Base-by-base conservation (phyloP, 371 early-diverging fungal genomes). In the Catenaria anguillulae region DNA sequence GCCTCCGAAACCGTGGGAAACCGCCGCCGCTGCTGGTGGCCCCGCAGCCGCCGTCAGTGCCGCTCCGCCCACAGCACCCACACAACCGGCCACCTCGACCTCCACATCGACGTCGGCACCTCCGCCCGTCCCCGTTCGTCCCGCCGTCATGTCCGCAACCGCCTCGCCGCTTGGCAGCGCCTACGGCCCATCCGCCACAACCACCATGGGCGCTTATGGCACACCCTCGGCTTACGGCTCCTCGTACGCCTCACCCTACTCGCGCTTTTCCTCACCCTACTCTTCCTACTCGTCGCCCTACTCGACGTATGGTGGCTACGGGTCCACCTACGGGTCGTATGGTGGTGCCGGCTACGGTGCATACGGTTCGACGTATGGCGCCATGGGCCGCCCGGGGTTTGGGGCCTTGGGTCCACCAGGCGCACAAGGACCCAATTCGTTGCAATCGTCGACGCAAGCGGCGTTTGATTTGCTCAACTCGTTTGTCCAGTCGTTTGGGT, bases 1-100 rank as follows among this genome's bases (percentile, higher is more conserved):
- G 46, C 95, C 95, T 58, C 89, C 92, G 66, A 94, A 94, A 67
- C 95, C 95, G 45, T 94, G 95, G 95, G 95, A 94, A 72, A 70
- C 64, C 67, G 62, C 68, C 63, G 45, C 58, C 65, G 34, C 67
- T 55, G 62, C 73, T 59, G 42, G 75, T 13, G 65, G 70, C 43
- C 54, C 75, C 46, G 63, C 71, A 37, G 67, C 67, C 33, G 60
- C 64, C 50, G 60, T 64, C 29, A 63, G 67, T 62, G 55, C 66
- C 48, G 54, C 69, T 62, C 63, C 54, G 10, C 35, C 40, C 50
- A 33, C 64, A 15, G 43, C 62, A 23, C 34, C 63, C 19, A 42
- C n/a, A n/a, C n/a, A n/a, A 40, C 40, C 40, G 40, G 40, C 40
- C 5, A 40, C 40, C 40, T 40, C 40, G 10, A 40, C 17, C 10